Evolutionary conservation across 2,329 filamentous ascomycete species (phyloP), one percentile per base, ranked within the genome.

Genomic region (Claviceps maximensis): DNA sequence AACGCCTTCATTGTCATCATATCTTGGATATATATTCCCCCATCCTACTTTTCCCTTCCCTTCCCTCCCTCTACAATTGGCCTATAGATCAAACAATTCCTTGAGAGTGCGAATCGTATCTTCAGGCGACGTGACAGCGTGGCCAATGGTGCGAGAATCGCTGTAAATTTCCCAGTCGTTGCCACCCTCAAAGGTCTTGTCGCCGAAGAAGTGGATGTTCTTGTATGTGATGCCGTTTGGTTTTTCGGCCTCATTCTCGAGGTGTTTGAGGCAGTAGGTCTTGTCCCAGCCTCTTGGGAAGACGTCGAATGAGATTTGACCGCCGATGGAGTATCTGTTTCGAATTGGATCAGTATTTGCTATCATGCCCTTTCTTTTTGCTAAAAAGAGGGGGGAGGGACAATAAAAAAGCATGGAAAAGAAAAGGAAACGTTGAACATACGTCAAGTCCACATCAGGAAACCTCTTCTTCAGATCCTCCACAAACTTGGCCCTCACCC

Each of bases 271-370:
- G 74, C 90, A 96, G 78, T 95, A 98, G 10, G 88, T 95, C 83
- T 97, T 98, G 74, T 98, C 93, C 93, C 93, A 98, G 65, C 93
- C 93, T 2, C 76, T 80, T 58, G 93, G 93, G 79, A 98, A 98
- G 63, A 97, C 87, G 67, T 98, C 93, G 69, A 98, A 98, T 55
- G 90, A 96, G 71, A 98, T 96, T 67, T 96, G 89, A 51, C 93
- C 93, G 61, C 93, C 93, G 63, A 98, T 95, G 58, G 89, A 91
- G 76, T 86, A 96, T 55, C 87, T 90, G 48, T 12, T 4, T 2
- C 40, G 21, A 38, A 17, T 49, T 17, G 8, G 8, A 25, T 46
- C 23, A 46, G 44, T 17, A n/a, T 48, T 25, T 48, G 31, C 2
- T 33, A 6, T 9, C 2, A 29, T 36, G 0, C n/a, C 17, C 3